These are phyloP conservation scores for Periconia sp. DNA, from an alignment of 2,329 filamentous ascomycete genomes.

Conservation along the genomic window DNA sequence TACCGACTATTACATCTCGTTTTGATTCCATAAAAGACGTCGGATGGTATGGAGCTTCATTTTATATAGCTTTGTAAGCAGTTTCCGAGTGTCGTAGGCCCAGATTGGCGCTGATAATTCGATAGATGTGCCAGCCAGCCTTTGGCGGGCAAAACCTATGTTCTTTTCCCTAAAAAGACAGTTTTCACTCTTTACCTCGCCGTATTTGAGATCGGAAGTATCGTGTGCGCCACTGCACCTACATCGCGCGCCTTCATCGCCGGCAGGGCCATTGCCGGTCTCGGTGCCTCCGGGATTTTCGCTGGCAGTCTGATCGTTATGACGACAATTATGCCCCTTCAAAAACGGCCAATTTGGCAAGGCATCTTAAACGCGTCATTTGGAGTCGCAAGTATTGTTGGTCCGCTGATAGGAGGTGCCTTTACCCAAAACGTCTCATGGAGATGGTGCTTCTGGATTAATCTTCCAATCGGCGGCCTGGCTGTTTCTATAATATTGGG, in stretches of 20 bases:
- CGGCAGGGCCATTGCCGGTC: slow-evolving; percentile 42
- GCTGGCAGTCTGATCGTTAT: slow-evolving; percentile 8
- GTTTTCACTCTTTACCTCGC: slow-evolving; percentile 17
- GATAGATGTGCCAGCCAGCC: slow-evolving; percentile 17
- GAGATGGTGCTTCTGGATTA: slow-evolving; percentile 35
- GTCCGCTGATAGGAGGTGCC: slow-evolving; percentile 43
- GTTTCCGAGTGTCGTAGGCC: too few species aligned
- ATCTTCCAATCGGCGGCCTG: slow-evolving; percentile 7
- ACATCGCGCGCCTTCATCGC: slow-evolving; percentile 40
- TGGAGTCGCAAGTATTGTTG: slow-evolving; percentile 12
- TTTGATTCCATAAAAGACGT: not conserved
- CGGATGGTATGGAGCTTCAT: not conserved
- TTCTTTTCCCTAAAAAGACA: slow-evolving; percentile 16
- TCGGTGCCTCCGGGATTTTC: slow-evolving; percentile 44
- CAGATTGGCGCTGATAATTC: too few species aligned
- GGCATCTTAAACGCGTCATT: not conserved
- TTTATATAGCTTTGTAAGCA: not conserved
- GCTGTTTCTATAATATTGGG: not conserved
- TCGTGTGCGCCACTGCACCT: slow-evolving; percentile 52
- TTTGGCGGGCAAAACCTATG: slow-evolving; percentile 14
- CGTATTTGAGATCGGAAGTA: slow-evolving; percentile 58
- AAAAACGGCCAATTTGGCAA: slow-evolving; percentile 4
- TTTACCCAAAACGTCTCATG: slow-evolving; percentile 33
- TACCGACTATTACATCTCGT: not conserved
- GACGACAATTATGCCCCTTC: slow-evolving; percentile 8